These are phyloP conservation scores for Xanthoconium separans DNA, from an alignment of 1,284 basidiomycete genomes.

Conservation along the genomic window DNA sequence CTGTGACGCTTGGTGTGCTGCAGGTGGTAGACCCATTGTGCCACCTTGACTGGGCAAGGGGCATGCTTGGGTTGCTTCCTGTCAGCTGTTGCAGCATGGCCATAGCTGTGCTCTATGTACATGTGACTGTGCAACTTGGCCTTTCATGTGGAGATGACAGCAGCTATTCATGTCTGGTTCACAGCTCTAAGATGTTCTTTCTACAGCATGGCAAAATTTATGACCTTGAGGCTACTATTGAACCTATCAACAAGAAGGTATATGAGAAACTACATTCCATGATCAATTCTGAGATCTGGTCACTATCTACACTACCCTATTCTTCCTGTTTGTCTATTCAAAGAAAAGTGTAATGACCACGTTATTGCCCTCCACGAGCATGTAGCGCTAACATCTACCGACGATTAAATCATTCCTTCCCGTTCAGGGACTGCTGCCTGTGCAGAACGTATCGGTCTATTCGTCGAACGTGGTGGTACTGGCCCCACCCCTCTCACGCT, in stretches of 20 bases:
- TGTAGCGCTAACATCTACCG: not conserved
- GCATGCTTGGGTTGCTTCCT: conserved; percentile 31
- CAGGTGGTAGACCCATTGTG: conserved; percentile 37
- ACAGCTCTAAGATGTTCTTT: too few relatives aligned
- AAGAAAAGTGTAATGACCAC: too few relatives aligned
- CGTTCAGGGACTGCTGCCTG: conserved; percentile 47
- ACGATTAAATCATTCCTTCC: conserved; percentile 50
- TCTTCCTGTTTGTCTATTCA: too few relatives aligned
- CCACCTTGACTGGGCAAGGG: conserved; percentile 13
- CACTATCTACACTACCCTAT: too few relatives aligned
- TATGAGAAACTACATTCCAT: too few relatives aligned
- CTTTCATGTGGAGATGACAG: conserved; percentile 31
- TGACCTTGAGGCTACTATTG: too few relatives aligned
- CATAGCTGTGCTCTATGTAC: conserved; percentile 29
- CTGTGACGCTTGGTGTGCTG: conserved; percentile 31
- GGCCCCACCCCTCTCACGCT: conserved; percentile 39
- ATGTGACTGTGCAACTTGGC: conserved; percentile 30
- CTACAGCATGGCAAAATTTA: too few relatives aligned
- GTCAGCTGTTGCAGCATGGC: conserved; percentile 28
- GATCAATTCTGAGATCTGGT: too few relatives aligned
- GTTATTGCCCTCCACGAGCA: not conserved
- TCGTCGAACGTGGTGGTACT: conserved; percentile 57
- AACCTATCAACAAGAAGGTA: too few relatives aligned
- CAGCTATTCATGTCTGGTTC: too few relatives aligned
- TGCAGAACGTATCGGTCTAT: conserved; percentile 55